phyloP scores from a whole-genome alignment of 345 rosid species.

The Aquilaria sinensis region DNA sequence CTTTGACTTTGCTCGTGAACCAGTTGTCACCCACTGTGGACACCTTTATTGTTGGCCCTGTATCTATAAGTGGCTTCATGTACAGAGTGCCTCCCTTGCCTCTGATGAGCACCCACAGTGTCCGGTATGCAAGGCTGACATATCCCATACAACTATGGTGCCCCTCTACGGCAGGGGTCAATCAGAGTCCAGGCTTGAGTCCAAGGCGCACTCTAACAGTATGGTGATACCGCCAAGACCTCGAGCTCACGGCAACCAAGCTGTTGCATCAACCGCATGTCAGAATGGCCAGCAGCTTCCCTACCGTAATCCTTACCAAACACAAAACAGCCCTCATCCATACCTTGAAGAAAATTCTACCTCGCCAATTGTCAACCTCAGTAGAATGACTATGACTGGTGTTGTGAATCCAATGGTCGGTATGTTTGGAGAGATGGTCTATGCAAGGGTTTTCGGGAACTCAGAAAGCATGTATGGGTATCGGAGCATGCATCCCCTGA shows the following conservation, averaged over 20 bases:
- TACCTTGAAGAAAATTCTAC: slow-evolving; percentile 25
- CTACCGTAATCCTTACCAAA: slow-evolving; percentile 50
- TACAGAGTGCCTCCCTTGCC: slow-evolving; percentile 57
- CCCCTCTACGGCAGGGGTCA: slow-evolving; percentile 90
- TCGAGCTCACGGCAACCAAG: slow-evolving; percentile 34
- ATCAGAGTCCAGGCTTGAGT: slow-evolving; percentile 21
- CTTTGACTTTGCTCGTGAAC: slow-evolving; percentile 69
- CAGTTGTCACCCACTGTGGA: slow-evolving; percentile 91
- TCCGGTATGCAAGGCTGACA: slow-evolving; percentile 86
- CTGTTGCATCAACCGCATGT: slow-evolving; percentile 17
- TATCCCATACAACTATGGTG: slow-evolving; percentile 72
- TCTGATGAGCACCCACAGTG: slow-evolving; percentile 64
- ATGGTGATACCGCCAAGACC: slow-evolving; percentile 73
- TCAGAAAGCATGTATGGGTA: slow-evolving; percentile 38
- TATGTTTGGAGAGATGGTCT: slow-evolving; percentile 74
- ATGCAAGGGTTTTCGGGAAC: slow-evolving; percentile 69
- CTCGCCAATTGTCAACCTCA: slow-evolving; percentile 23
- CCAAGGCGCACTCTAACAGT: slow-evolving; percentile 22
- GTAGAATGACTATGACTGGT: slow-evolving; percentile 20
- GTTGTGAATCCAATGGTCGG: slow-evolving; percentile 45
- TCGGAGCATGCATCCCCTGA: slow-evolving; percentile 37
- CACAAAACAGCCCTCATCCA: slow-evolving; percentile 29
- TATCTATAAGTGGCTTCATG: slow-evolving; percentile 84
- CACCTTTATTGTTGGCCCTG: slow-evolving; percentile 99
- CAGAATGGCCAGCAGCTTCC: slow-evolving; percentile 48